Evolutionary conservation across 371 early-diverging fungal genomes (phyloP).

Genomic region (Conidiobolus incongruus): DNA sequence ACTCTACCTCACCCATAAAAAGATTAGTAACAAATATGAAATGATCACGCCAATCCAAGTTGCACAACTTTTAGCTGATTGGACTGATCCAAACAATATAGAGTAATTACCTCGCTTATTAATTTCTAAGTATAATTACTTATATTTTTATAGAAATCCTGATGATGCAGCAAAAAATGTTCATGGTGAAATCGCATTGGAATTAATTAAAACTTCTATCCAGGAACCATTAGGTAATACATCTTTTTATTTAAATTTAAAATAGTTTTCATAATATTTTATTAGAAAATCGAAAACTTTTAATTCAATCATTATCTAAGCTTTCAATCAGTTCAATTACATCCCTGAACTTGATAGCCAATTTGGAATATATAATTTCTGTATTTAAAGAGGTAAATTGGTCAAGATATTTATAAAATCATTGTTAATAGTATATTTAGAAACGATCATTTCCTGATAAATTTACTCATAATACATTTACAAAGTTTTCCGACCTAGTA

Average conservation of each 20-base stretch:
- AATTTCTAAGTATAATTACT: neutral
- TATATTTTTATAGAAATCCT: neutral
- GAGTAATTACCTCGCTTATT: constrained; percentile 10
- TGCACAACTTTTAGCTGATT: constrained; percentile 26
- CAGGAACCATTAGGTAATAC: constrained; percentile 6
- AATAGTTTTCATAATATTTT: neutral
- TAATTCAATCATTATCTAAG: neutral
- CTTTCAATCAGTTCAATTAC: neutral
- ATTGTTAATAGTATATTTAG: too few species aligned
- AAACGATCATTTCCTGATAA: too few species aligned
- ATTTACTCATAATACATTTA: too few species aligned
- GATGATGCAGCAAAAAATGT: constrained; percentile 9
- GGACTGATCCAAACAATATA: constrained; percentile 27
- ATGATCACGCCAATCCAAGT: constrained; percentile 27
- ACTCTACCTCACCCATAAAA: constrained; percentile 11
- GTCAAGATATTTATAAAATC: too few species aligned
- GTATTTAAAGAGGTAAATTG: too few species aligned
- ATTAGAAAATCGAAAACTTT: neutral
- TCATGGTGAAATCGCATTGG: constrained; percentile 16
- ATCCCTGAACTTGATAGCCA: neutral
- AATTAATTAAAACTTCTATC: constrained; percentile 12
- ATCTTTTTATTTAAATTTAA: neutral
- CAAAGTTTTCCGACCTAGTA: too few species aligned
- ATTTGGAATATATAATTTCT: too few species aligned
- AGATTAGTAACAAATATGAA: constrained; percentile 14